Evolutionary conservation across 495 filamentous ascomycete genomes (phyloP).

Genomic region (Niebla homalea): DNA sequence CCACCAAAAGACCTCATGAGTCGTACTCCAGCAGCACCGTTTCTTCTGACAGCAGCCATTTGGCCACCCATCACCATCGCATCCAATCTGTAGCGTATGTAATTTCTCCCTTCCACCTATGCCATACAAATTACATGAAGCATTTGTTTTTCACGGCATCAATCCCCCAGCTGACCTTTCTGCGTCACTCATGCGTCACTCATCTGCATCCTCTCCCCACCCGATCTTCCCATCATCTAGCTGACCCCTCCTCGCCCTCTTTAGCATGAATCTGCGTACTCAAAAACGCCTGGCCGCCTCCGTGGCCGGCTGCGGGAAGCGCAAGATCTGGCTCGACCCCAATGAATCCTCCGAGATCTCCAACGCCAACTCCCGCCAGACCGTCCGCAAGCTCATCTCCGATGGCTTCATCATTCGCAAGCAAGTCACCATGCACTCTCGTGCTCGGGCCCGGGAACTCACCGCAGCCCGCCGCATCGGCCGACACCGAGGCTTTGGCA

Average conservation of each 20-base stretch:
- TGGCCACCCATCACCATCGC: not conserved
- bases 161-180: not conserved
- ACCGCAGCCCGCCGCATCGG: conserved; percentile 81
- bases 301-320: conserved; percentile 95
- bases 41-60: not conserved
- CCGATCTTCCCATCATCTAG: not conserved
- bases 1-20: not conserved
- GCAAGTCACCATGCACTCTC: conserved; percentile 98
- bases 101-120: no score
- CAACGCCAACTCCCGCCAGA: conserved; percentile 99
- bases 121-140: not conserved
- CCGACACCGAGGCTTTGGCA: conserved; percentile 96
- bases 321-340: conserved; percentile 99
- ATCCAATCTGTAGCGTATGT: no score
- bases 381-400: conserved; percentile 98
- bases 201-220: not conserved
- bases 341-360: conserved; percentile 98
- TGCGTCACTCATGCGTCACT: not conserved
- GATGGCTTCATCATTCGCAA: conserved; percentile 99
- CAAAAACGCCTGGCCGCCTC: conserved; percentile 99
- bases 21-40: not conserved
- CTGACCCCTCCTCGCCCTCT: conserved; percentile 1
- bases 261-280: conserved; percentile 97
- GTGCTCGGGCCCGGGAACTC: conserved; percentile 82
- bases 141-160: not conserved